Base-by-base conservation (phyloP, 2,329 filamentous ascomycete genomes). In the Chalaropsis thielavioides region DNA sequence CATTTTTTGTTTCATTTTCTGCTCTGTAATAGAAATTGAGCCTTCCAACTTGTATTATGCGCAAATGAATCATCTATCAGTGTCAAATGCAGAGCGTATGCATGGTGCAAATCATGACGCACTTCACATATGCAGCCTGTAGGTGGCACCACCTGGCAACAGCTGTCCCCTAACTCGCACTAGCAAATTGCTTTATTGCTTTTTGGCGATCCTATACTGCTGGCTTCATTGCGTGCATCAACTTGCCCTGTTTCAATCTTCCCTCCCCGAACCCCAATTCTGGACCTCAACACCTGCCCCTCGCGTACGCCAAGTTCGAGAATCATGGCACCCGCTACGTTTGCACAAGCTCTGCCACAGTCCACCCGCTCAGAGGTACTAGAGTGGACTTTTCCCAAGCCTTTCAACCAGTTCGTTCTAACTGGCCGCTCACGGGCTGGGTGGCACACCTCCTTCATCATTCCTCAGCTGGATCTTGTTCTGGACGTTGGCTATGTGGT, bases 401-500 rank as follows among this genome's bases (percentile, higher is more conserved):
- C 77, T 0, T 73, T 76, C 67, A 71, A 73, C 62, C 74, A 77
- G 60, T 73, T 73, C 64, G 72, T 77, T 3, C 72, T 80, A 10
- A 78, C 77, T 0, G 78, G 78, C 63, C 74, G 74, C 31, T 80
- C 78, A 7, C 76, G 78, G 15, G 78, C 78, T 6, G 78, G 78
- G 15, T 80, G 78, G 78, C 78, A 80, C 70, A 80, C 78, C 1
- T 79, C 77, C 4, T 80, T 80, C 66, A 71, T 80, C 58, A 75
- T 80, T 62, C 78, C 78, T 1, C 76, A 79, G 67, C 76, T 80
- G 62, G 77, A 79, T 66, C 72, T 80, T 31, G 75, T 80, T 3
- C 76, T 80, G 41, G 78, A 80, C 69, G 77, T 78, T 1, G 78
- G 78, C 1, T 73, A 80, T 46, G 71, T 72, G 64, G 75, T 80